Evolutionary conservation across 176 grass and related monocot genomes (phyloP).

Genomic region (Oryza longistaminata): DNA sequence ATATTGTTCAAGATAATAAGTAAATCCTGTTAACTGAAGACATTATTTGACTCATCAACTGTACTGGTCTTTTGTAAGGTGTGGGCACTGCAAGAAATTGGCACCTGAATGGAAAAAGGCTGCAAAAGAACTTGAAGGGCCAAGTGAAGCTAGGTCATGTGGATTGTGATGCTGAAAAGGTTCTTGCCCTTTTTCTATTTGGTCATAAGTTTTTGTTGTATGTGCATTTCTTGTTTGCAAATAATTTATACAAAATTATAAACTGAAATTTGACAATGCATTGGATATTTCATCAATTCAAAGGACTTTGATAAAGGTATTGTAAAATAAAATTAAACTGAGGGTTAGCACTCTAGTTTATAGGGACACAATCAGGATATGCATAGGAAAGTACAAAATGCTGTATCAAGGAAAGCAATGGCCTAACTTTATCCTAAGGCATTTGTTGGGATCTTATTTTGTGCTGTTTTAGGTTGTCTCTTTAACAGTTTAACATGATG

Average conservation of each 20-base stretch:
- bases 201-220: neutral
- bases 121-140: conserved; percentile 93
- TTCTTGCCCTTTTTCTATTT: conserved; percentile 22
- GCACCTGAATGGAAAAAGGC: conserved; percentile 99
- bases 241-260: neutral
- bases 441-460: conserved; percentile 6
- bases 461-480: neutral
- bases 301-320: neutral
- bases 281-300: neutral
- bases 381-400: neutral
- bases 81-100: conserved; percentile 99
- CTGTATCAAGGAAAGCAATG: neutral
- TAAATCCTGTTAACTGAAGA: conserved; percentile 8
- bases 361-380: neutral
- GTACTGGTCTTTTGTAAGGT: conserved; percentile 57
- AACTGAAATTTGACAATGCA: neutral
- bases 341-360: neutral
- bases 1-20: neutral
- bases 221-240: neutral
- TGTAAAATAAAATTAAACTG: neutral
- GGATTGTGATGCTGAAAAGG: conserved; percentile 95
- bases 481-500: neutral
- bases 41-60: conserved; percentile 19
- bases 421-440: conserved; percentile 2
- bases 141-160: conserved; percentile 97